Evolutionary conservation across 108 stramenopile species (phyloP), one percentile per base, ranked within the genome.

Genomic region (Mediolabrus comicus): DNA sequence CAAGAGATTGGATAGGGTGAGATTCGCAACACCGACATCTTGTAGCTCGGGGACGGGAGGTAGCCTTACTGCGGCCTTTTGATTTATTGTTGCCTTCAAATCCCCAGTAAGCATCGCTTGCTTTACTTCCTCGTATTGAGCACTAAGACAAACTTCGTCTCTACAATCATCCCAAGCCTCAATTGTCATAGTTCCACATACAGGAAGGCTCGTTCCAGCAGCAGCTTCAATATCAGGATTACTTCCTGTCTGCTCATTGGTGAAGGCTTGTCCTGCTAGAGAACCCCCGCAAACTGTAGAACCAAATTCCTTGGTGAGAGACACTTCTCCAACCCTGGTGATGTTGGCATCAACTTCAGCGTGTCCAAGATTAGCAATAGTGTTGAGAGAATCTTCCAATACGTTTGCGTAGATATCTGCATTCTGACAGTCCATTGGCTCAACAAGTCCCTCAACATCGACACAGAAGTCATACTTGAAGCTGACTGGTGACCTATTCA

Each of bases 1-100:
- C n/a, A 78, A 25, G 24, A 78, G 65, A 56, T 67, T 66, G n/a
- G 24, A 33, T 12, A 62, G 27, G 1, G 70, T 55, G 19, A 33
- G 24, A 26, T 59, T 25, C 4, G 46, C 53, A 22, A 16, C 70
- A 16, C 17, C 31, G 3, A 71, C 70, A 11, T 24, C 26, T 22
- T 62, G 70, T 3, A 78, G 51, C 59, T 71, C 77, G 26, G 77
- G 77, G 46, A 78, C 77, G 3, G 77, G 77, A 67, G 77, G 77
- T 3, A 71, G 70, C 41, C 77, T 66, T n/a, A 41, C 46, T 9
- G 25, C 35, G 5, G 70, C 53, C 0, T 35, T 35, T 7, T 22
- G 19, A 63, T 62, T 62, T n/a, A 78, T 29, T 10, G 53, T 33
- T 27, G 11, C 13, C 10, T 34, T 55, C 25, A 78, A 63, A 7